These are phyloP conservation scores for Penicillium sclerotiorum DNA, from an alignment of 2,329 filamentous ascomycete species.

Conservation along the genomic window DNA sequence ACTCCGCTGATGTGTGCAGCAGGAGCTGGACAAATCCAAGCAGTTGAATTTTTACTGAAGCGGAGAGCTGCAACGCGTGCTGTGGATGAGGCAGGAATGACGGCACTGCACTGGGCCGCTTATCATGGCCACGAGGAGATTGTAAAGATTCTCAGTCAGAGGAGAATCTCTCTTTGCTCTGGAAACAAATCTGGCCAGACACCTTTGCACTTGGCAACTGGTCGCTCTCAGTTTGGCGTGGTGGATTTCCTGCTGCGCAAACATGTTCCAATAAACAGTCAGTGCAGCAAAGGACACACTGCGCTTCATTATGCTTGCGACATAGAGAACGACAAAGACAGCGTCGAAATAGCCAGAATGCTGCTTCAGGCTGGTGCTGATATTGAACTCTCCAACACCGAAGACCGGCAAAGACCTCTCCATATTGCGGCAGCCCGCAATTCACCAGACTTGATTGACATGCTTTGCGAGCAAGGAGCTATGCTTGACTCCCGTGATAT, in stretches of 20 bases:
- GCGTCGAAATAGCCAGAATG: slow-evolving; percentile 32
- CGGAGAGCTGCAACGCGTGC: slow-evolving; percentile 32
- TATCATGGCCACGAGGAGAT: slow-evolving; percentile 43
- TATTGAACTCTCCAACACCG: slow-evolving; percentile 36
- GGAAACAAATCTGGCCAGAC: slow-evolving; percentile 36
- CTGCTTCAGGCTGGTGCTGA: slow-evolving; percentile 37
- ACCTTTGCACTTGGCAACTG: slow-evolving; percentile 39
- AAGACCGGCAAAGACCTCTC: slow-evolving; percentile 33
- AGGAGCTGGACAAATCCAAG: slow-evolving; percentile 30
- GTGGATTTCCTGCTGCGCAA: slow-evolving; percentile 42
- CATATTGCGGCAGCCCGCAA: slow-evolving; percentile 37
- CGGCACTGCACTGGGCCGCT: slow-evolving; percentile 42
- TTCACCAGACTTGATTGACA: slow-evolving; percentile 33
- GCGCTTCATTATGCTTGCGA: slow-evolving; percentile 44
- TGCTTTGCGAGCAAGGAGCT: too few relatives aligned
- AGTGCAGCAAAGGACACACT: slow-evolving; percentile 32
- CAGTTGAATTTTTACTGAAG: slow-evolving; percentile 35
- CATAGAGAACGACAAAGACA: slow-evolving; percentile 32
- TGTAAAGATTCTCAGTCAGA: slow-evolving; percentile 35
- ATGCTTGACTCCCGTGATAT: slow-evolving; percentile 37
- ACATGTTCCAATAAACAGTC: slow-evolving; percentile 30
- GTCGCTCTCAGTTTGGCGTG: slow-evolving; percentile 40
- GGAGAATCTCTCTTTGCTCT: slow-evolving; percentile 29
- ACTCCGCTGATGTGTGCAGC: slow-evolving; percentile 43
- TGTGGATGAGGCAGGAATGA: slow-evolving; percentile 39